These are phyloP conservation scores for Fomitopsis pinicola DNA, from an alignment of 1,284 basidiomycete genomes.

Conservation along the genomic window DNA sequence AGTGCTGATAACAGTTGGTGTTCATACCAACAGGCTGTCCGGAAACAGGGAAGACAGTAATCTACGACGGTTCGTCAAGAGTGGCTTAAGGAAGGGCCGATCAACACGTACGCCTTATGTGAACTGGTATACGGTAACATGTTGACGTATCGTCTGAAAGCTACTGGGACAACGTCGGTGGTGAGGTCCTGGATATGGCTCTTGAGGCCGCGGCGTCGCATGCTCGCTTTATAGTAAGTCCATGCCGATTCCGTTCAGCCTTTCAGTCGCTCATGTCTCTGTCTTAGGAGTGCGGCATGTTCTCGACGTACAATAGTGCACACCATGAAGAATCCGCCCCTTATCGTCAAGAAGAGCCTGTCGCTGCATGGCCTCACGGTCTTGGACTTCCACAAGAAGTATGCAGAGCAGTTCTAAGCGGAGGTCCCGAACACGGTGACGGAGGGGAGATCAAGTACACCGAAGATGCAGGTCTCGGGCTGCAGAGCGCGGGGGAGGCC, in stretches of 20 bases:
- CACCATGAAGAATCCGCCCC: conserved; percentile 25
- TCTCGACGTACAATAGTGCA: conserved; percentile 28
- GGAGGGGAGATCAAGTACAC: conserved; percentile 53
- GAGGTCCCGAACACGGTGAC: conserved; percentile 48
- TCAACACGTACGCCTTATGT: conserved; percentile 38
- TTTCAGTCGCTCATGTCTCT: background rate
- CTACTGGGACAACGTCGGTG: conserved; percentile 60
- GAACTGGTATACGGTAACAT: background rate
- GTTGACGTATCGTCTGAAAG: conserved; percentile 21
- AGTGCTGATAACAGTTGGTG: no score
- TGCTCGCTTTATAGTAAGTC: conserved; percentile 55
- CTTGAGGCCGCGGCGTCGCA: conserved; percentile 44
- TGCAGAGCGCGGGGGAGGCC: conserved; percentile 49
- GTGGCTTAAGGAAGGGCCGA: conserved; percentile 53
- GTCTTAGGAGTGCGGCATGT: conserved; percentile 22
- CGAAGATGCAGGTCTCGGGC: conserved; percentile 47
- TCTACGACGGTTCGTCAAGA: conserved; percentile 41
- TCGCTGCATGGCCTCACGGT: conserved; percentile 61
- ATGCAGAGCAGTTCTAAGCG: conserved; percentile 41
- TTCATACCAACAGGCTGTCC: conserved; percentile 32
- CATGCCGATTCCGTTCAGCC: no score
- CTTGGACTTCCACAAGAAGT: conserved; percentile 33
- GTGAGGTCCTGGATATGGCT: conserved; percentile 54
- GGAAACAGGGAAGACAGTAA: conserved; percentile 41
- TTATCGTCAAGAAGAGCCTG: conserved; percentile 47